Conservation (phyloP, 495 filamentous ascomycete species). For the Lepraria neglecta region DNA sequence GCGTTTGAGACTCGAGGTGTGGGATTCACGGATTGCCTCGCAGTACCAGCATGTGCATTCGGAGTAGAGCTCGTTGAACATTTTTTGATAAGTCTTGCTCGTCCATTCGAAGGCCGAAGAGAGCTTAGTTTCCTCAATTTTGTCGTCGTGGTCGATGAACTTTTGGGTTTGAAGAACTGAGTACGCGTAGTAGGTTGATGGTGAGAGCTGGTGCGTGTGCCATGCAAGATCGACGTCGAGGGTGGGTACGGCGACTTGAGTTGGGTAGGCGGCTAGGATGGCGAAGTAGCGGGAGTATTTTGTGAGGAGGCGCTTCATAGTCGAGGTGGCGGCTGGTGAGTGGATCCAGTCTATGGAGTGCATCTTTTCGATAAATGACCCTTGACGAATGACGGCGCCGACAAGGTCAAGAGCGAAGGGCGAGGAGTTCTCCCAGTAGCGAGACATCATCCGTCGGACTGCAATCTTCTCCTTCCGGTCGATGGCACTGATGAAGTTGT, state of each 20-base stretch:
- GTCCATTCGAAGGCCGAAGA: slow-evolving; percentile 54
- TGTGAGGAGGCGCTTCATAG: slow-evolving; percentile 57
- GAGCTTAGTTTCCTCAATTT: slow-evolving; percentile 34
- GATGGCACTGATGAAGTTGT: neutral
- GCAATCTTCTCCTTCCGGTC: slow-evolving; percentile 40
- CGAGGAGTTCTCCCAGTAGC: slow-evolving; percentile 72
- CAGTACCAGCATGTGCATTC: slow-evolving; percentile 92
- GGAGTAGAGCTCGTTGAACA: slow-evolving; percentile 59
- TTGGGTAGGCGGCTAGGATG: slow-evolving; percentile 54
- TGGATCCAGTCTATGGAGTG: slow-evolving; percentile 69
- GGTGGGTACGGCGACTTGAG: slow-evolving; percentile 64
- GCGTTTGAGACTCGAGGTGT: slow-evolving; percentile 42
- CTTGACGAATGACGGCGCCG: slow-evolving; percentile 74
- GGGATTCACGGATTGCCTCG: slow-evolving; percentile 62
- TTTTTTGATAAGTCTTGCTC: slow-evolving; percentile 57
- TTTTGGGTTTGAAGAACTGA: slow-evolving; percentile 26
- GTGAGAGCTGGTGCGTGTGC: slow-evolving; percentile 60
- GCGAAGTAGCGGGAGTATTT: slow-evolving; percentile 67
- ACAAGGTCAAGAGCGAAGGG: slow-evolving; percentile 68
- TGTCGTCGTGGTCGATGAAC: slow-evolving; percentile 84
- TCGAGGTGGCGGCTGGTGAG: slow-evolving; percentile 54
- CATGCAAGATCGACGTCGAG: slow-evolving; percentile 85
- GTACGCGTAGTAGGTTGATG: slow-evolving; percentile 50
- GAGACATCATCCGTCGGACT: slow-evolving; percentile 67
- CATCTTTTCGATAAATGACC: slow-evolving; percentile 79